These are phyloP conservation scores for Fraxinus excelsior DNA, from an alignment of 257 asterid genomes.

Conservation along the genomic window DNA sequence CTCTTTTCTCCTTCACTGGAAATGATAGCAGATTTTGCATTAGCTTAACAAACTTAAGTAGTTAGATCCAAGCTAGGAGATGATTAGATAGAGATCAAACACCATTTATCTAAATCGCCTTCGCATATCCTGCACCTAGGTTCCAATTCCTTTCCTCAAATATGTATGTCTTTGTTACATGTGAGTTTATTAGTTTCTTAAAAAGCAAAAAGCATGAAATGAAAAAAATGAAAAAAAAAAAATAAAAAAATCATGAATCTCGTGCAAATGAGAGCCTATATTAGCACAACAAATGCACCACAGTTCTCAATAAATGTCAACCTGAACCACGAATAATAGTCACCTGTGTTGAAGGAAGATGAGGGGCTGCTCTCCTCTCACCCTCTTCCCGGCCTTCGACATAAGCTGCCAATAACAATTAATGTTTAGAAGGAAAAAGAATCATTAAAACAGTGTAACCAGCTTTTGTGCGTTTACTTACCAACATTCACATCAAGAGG, in stretches of 20 bases:
- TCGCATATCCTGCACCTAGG: background rate
- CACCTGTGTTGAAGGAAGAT: slow-evolving; percentile 86
- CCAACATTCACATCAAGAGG: slow-evolving; percentile 94
- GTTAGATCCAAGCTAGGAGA: background rate
- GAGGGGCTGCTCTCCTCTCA: slow-evolving; percentile 73
- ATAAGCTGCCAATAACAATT: slow-evolving; percentile 54
- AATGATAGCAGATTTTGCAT: background rate
- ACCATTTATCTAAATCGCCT: background rate
- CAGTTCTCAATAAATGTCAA: slow-evolving; percentile 12
- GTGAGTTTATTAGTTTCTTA: background rate
- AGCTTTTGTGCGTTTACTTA: slow-evolving; percentile 39
- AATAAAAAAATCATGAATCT: background rate
- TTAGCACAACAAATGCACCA: background rate
- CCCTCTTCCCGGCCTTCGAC: slow-evolving; percentile 86
- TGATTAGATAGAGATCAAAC: background rate
- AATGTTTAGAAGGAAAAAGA: slow-evolving; percentile 7
- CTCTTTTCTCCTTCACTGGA: background rate
- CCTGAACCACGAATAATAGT: slow-evolving; percentile 20
- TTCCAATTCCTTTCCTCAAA: background rate
- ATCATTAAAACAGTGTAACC: slow-evolving; percentile 19
- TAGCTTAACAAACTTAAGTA: background rate
- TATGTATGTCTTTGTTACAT: background rate
- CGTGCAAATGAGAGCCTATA: slow-evolving; percentile 10
- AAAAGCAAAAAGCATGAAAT: background rate
- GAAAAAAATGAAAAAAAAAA: background rate